Conservation (phyloP, 805 yeast species). For the Pichia nanzhaoensis region DNA sequence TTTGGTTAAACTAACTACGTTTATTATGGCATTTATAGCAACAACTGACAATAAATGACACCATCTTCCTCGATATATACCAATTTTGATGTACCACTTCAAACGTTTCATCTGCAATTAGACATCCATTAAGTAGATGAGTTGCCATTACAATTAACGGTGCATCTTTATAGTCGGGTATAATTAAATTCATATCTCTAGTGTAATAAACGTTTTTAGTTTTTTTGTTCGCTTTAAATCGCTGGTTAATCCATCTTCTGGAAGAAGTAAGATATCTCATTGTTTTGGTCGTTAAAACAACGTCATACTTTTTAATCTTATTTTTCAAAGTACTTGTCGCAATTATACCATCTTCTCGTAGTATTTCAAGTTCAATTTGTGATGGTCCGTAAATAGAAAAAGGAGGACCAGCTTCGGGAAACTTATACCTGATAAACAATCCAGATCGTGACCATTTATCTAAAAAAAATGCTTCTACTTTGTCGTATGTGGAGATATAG, state of each 20-base stretch:
- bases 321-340: slow-evolving; percentile 24
- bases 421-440: slow-evolving; percentile 5
- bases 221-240: slow-evolving; percentile 21
- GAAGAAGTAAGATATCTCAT: slow-evolving; percentile 29
- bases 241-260: slow-evolving; percentile 29
- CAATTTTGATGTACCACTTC: slow-evolving; percentile 25
- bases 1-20: background rate
- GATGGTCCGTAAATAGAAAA: slow-evolving; percentile 30
- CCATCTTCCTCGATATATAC: slow-evolving; percentile 27
- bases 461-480: slow-evolving; percentile 7
- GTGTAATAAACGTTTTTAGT: slow-evolving; percentile 22
- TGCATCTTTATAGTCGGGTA: slow-evolving; percentile 26
- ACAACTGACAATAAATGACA: slow-evolving; percentile 20
- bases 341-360: slow-evolving; percentile 22
- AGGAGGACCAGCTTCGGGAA: slow-evolving; percentile 17
- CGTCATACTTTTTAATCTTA: slow-evolving; percentile 20
- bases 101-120: slow-evolving; percentile 19
- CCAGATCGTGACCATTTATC: slow-evolving; percentile 11
- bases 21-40: slow-evolving; percentile 18
- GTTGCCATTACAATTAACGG: slow-evolving; percentile 28
- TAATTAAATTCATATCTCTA: slow-evolving; percentile 24
- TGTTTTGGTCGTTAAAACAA: slow-evolving; percentile 24
- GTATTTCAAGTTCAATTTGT: slow-evolving; percentile 27
- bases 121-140: slow-evolving; percentile 23
- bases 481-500: slow-evolving; percentile 4